Base-by-base conservation (phyloP, 2,329 filamentous ascomycete species). In the Paecilomyces sp. region DNA sequence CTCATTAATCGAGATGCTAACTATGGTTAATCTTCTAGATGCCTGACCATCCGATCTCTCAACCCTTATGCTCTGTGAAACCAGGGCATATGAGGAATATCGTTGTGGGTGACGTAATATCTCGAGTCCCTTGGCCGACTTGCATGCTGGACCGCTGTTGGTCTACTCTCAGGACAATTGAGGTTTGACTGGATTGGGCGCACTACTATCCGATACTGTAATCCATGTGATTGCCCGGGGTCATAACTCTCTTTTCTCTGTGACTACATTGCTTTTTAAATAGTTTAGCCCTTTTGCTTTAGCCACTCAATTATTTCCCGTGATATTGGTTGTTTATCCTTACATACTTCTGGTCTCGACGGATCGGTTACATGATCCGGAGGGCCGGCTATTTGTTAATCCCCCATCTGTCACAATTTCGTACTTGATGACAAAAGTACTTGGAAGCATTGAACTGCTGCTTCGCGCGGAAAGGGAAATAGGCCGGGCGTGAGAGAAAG, bases 11-110 rank as follows among this genome's bases (percentile, higher is more conserved):
- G 28, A 60, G 52, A 28, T 59, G 59, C 70, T 74, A 63, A 74
- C 63, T 1, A 28, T 28, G 25, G 25, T 28, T 57, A 41, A 47
- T 34, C 41, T 9, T 59, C 12, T 63, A 80, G 77, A 64, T 80
- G 78, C 67, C 70, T 81, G 58, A 81, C 79, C 47, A 80, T 81
- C 65, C 77, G 79, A 53, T 80, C 79, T 25, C 75, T 81, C 67
- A 81, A 81, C 67, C 79, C 79, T 54, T 81, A 79, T 66, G 79
- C 79, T 60, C 70, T 81, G 66, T 81, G 72, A 68, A 64, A 62
- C 83, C 2, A 7, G 56, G 34, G 56, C 24, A 25, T 22, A 4
- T 36, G 30, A 25, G 24, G 34, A 15, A 33, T 57, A 28, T 30
- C 31, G 24, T 31, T 18, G 8, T 34, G 28, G 33, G 33, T 33